Evolutionary conservation across 192 early-diverging fungal species (phyloP), one percentile per base, ranked within the genome.

Genomic region (Pilobolus umbonatus): DNA sequence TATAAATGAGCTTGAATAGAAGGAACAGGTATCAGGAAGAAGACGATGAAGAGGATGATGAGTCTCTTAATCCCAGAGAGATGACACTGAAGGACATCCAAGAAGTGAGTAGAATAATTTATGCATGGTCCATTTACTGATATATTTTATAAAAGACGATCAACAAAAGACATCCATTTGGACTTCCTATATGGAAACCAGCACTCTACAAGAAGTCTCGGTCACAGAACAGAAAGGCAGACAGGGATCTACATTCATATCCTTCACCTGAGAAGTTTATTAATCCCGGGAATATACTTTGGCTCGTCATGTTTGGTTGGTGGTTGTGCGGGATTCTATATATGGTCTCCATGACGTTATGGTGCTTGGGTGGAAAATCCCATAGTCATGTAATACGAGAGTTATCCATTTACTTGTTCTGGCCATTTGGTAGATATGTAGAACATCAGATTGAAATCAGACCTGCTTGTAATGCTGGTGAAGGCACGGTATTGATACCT

Each of bases 401-500:
- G 48, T 76, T 96, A 0, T 81, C 86, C 28, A 73, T 80, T 47
- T 98, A 98, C 57, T 73, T 96, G n/a, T 73, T 98, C 19, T 96
- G 92, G 91, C 96, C 96, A 7, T 98, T 98, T 82, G 94, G 93
- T 7, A 88, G 92, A 57, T 94, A 91, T 71, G 88, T 96, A 14
- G 90, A 90, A 57, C 80, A 83, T 17, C 49, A 55, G 0, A 74
- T 77, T 36, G 76, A 69, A 24, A 60, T 64, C 26, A 59, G 42
- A 35, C 67, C 67, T 1, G 36, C n/a, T 19, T 9, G 30, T 40
- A 36, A 55, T 9, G 14, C 11, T 5, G 44, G 48, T 50, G 58
- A 60, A 60, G 58, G 50, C 8, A 50, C n/a, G 4, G 34, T 31
- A 5, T 31, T 60, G 21, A 7, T 60, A 1, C 51, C 43, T 71